Evolutionary conservation across 2,329 filamentous ascomycete genomes (phyloP), one percentile per base, ranked within the genome.

Genomic region (Clonostachys byssicola): DNA sequence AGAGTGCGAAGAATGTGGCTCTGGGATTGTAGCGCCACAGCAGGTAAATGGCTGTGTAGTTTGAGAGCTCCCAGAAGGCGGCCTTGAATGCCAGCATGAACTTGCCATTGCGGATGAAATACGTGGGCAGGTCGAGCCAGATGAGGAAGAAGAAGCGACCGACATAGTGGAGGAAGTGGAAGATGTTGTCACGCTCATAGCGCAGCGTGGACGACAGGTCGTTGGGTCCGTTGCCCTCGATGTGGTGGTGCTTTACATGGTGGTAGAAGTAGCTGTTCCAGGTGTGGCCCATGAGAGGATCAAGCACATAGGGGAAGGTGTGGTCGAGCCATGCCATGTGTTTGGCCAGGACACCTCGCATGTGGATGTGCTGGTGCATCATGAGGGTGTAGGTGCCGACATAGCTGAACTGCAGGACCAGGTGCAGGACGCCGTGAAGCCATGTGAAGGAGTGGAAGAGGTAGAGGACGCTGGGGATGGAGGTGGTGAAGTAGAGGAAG

Each of bases 191-290:
- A 6, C 88, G 78, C 60, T 91, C 86, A 62, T 88, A 92, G 13
- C 85, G 77, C 36, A 92, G 77, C 1, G 88, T 92, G 0, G 86
- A 87, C 2, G 84, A 89, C 1, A 91, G 73, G 58, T 92, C 88
- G 42, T 85, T 77, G 0, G 87, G 86, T 0, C 88, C 88, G 56
- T 92, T 92, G 51, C 82, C 85, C 66, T 92, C 88, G 47, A 48
- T 83, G 54, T 92, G 88, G 60, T 92, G 88, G 59, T 91, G 87
- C 71, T 92, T 92, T 60, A 92, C 86, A 58, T 92, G 88, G 60
- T 92, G 88, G 60, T 90, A 92, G 62, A 79, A 92, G 67, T 92
- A 92, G 3, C 84, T 85, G 66, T 92, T 89, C 86, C 87, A 91
- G 0, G 88, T 91, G 59, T 92, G 88, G 12, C 88, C 88, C 79